A percentile compares a stretch with the other conserved stretches of the same genome.
phyloP scores from a whole-genome alignment of 2,329 filamentous ascomycete species.

The Xylariaceae sp. region DNA sequence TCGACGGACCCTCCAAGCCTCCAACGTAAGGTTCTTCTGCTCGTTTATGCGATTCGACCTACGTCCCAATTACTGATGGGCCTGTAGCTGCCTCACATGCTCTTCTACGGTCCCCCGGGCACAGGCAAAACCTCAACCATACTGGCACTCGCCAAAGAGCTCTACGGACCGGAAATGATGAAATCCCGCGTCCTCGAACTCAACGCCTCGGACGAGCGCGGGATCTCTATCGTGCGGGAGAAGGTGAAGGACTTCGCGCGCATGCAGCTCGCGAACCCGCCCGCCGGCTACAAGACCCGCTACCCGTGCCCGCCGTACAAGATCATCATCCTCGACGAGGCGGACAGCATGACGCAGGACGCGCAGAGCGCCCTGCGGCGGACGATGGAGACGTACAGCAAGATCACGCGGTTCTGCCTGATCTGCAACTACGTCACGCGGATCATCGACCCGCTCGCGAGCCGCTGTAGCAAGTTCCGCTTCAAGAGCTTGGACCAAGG shows the following conservation, averaged over 20 bases:
- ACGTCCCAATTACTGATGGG: slow-evolving; percentile 4
- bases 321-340: slow-evolving; percentile 97
- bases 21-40: slow-evolving; percentile 63
- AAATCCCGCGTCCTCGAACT: slow-evolving; percentile 95
- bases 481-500: slow-evolving; percentile 94
- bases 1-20: slow-evolving; percentile 88
- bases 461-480: slow-evolving; percentile 92
- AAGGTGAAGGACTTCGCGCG: slow-evolving; percentile 99
- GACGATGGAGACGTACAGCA: slow-evolving; percentile 98
- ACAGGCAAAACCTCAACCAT: slow-evolving; percentile 98
- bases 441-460: slow-evolving; percentile 95
- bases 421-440: slow-evolving; percentile 99
- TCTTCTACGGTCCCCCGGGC: slow-evolving; percentile 97
- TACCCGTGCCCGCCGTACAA: slow-evolving; percentile 98
- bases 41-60: neutral
- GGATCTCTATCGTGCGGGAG: slow-evolving; percentile 93
- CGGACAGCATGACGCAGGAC: slow-evolving; percentile 98
- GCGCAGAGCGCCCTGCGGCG: slow-evolving; percentile 89
- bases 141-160: slow-evolving; percentile 93
- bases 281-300: slow-evolving; percentile 65
- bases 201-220: slow-evolving; percentile 98
- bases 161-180: slow-evolving; percentile 94
- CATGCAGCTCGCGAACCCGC: slow-evolving; percentile 86
- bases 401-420: slow-evolving; percentile 94
- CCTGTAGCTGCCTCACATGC: slow-evolving; percentile 86